phyloP scores from a whole-genome alignment of 768 basidiomycete genomes.

The Russula virescens region DNA sequence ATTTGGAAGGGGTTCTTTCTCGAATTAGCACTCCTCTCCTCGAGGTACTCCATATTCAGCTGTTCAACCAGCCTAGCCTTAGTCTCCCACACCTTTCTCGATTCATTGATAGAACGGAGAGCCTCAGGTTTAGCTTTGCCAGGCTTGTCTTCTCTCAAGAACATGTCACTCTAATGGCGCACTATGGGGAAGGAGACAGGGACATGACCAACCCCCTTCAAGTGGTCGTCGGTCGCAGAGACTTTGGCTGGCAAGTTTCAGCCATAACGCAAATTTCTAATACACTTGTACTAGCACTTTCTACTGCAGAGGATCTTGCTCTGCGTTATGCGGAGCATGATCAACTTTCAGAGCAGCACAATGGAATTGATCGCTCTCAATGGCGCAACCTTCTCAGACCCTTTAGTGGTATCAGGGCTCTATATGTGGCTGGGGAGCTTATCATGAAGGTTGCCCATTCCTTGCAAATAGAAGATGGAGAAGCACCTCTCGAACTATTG shows the following conservation, averaged over 20 bases:
- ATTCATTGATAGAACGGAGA: background rate
- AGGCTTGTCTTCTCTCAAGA: background rate
- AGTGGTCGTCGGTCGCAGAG: background rate
- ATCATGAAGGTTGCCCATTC: background rate
- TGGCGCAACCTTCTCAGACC: conserved; percentile 2
- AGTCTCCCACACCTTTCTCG: background rate
- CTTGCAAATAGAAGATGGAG: background rate
- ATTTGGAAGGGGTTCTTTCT: background rate
- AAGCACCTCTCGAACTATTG: background rate
- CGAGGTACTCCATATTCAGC: background rate
- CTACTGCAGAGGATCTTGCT: background rate
- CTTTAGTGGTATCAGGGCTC: background rate
- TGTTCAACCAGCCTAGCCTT: background rate
- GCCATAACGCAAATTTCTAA: background rate
- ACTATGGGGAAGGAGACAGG: background rate
- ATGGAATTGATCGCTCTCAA: background rate
- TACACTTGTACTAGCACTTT: background rate
- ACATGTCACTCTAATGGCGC: background rate
- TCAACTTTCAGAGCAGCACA: background rate
- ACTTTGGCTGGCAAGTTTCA: background rate
- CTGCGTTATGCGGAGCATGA: background rate
- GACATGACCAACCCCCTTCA: background rate
- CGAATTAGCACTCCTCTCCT: background rate
- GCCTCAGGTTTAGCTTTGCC: background rate
- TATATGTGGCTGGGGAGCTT: background rate